Conservation (phyloP, 148 eudicot genomes). For the Beta vulgaris region DNA sequence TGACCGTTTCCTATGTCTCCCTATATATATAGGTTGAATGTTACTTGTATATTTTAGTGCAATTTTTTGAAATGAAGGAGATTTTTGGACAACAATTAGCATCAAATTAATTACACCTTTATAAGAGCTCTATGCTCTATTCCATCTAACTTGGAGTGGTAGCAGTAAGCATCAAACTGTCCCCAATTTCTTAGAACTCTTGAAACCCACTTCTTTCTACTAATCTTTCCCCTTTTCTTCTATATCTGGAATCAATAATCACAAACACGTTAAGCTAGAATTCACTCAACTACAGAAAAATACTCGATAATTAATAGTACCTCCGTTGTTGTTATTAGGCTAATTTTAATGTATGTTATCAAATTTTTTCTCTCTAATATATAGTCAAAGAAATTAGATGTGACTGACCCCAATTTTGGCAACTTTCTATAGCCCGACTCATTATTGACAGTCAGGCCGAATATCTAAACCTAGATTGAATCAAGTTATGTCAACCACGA, state of each 20-base stretch:
- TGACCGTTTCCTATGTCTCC: conserved; percentile 75
- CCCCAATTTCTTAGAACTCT: conserved; percentile 82
- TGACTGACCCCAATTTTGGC: background rate
- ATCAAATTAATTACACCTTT: conserved; percentile 48
- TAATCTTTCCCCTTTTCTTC: conserved; percentile 78
- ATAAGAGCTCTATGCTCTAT: conserved; percentile 76
- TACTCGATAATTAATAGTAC: too few relatives aligned
- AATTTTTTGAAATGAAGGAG: background rate
- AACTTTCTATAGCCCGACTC: too few relatives aligned
- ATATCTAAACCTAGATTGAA: too few relatives aligned
- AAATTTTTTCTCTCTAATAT: too few relatives aligned
- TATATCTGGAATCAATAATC: conserved; percentile 51
- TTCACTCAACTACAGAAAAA: background rate
- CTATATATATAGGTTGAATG: conserved; percentile 25
- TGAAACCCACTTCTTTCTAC: conserved; percentile 71
- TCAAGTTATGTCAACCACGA: background rate
- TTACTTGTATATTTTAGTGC: too few relatives aligned
- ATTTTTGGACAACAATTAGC: background rate
- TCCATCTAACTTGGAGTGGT: conserved; percentile 73
- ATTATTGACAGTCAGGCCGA: too few relatives aligned
- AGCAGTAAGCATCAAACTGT: conserved; percentile 61
- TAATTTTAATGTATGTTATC: too few relatives aligned
- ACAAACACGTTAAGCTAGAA: conserved; percentile 1
- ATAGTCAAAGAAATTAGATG: background rate
- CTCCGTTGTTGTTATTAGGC: too few relatives aligned